Evolutionary conservation across 352 stramenopile genomes (phyloP), one percentile per base, ranked within the genome.

Genomic region (Globisporangium canariense): DNA sequence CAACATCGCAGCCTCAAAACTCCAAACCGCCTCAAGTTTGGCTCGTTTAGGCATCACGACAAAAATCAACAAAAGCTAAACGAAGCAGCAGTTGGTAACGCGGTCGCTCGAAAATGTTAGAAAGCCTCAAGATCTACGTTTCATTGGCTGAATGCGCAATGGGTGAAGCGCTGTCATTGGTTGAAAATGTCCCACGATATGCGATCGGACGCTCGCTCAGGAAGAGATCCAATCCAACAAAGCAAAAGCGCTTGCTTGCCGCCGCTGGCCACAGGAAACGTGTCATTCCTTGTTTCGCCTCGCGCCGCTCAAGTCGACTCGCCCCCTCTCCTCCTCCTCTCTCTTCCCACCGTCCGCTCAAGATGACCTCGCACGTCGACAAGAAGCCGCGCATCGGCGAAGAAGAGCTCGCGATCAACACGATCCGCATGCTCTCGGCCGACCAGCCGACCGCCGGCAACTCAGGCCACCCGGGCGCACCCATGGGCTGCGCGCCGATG

Each of bases 401-500:
- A 61, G 84, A 91, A 59, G 84, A 93, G 70, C 74, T 93, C 77
- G 98, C 94, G 79, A 93, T 99, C 77, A 99, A 99, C 88, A 99
- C 96, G 43, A 97, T 99, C 72, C 94, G 97, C 71, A 91, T 98
- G 69, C 86, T 99, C 46, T 94, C 87, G 57, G 94, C 94, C n/a
- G 98, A 99, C 81, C 97, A 98, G 81, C 96, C 98, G 51, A 93
- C 94, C 71, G 93, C 96, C 58, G 97, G 97, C 64, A 99, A 99
- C 74, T 98, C 91, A 60, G 98, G 98, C 28, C 98, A 99, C 88
- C 97, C 97, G 0, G 90, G 90, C 65, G 97, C 97, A 50, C 97
- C 98, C 54, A 99, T 99, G 97, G 97, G 97, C 70, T 99, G 97
- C 71, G 98, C 98, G 49, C 96, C 97, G 50, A 99, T 99, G 87